phyloP scores from a whole-genome alignment of 1,139 yeast species.

The Protomyces macrosporus region DNA sequence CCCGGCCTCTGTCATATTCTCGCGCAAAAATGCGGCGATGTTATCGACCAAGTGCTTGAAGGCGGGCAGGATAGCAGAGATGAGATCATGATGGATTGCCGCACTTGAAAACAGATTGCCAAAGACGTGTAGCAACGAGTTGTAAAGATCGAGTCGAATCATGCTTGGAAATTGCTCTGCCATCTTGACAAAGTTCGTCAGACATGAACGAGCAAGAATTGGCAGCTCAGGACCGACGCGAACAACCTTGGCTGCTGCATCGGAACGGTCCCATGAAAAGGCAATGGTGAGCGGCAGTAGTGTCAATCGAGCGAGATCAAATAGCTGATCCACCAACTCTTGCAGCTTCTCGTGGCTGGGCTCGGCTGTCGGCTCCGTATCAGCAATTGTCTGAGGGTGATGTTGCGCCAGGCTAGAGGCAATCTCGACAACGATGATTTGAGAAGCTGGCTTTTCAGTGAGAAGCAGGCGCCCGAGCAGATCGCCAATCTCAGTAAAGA shows the following conservation, averaged over 20 bases:
- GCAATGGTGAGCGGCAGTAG: slow-evolving; percentile 66
- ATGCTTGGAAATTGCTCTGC: slow-evolving; percentile 59
- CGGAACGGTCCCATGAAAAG: slow-evolving; percentile 48
- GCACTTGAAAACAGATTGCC: slow-evolving; percentile 37
- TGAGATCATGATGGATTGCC: slow-evolving; percentile 12
- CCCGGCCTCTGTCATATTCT: slow-evolving; percentile 4
- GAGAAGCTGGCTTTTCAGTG: slow-evolving; percentile 41
- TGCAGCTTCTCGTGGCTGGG: slow-evolving; percentile 41
- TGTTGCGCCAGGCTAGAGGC: slow-evolving; percentile 33
- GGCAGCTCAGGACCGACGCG: slow-evolving; percentile 35
- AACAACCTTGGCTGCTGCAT: slow-evolving; percentile 42
- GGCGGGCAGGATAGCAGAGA: slow-evolving; percentile 21
- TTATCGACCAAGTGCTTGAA: slow-evolving; percentile 16
- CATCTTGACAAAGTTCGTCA: slow-evolving; percentile 54
- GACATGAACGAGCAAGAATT: slow-evolving; percentile 43
- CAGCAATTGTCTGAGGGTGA: slow-evolving; percentile 36
- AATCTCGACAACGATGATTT: slow-evolving; percentile 30
- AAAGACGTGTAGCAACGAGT: slow-evolving; percentile 62
- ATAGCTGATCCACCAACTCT: slow-evolving; percentile 66
- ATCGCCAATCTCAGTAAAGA: slow-evolving; percentile 71
- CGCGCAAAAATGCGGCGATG: background rate
- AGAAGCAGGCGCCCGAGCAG: slow-evolving; percentile 67
- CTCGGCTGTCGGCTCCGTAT: slow-evolving; percentile 25
- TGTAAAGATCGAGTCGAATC: slow-evolving; percentile 62
- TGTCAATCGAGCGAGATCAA: slow-evolving; percentile 71